Evolutionary conservation across 345 rosid genomes (phyloP), one percentile per base, ranked within the genome.

Genomic region (Melaleuca alternifolia): DNA sequence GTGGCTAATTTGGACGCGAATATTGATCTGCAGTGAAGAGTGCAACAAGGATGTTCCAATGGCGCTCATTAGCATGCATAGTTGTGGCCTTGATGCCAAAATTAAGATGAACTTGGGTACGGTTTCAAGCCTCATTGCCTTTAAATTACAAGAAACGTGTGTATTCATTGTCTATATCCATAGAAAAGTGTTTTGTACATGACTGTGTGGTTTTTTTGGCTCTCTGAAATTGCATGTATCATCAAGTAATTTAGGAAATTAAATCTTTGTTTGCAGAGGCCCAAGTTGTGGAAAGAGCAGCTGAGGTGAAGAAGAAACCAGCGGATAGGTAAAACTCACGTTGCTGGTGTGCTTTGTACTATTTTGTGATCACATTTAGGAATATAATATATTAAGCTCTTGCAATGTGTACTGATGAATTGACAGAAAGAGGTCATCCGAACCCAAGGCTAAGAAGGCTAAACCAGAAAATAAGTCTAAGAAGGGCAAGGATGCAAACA

Each of bases 11-110:
- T 71, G 13, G 24, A 71, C 37, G 14, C 18, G 81, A 18, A 37
- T 37, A 13, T 71, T 48, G 81, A 37, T 71, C 16, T 71, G 79
- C 95, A 97, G 99, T 84, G 98, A 93, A 6, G 95, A 92, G 88
- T 96, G 99, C 90, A 95, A 87, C 61, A 94, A 92, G 92, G 84
- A 90, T 61, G 97, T 97, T 6, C 93, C 99, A 0, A 95, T 96
- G 37, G 99, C 93, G 37, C 97, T 96, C 28, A 94, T 97, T 26
- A 86, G 92, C 28, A 91, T 97, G 92, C 99, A 97, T 53, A 91
- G 91, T 85, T 96, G 98, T 85, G 93, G 98, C 86, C 99, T 97
- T 88, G 99, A 97, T 54, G 98, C 96, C 44, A 94, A 92, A 83
- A 95, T 96, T 88, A 93, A 93, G 92, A 93, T 92, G 94, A 94